These are phyloP conservation scores for Amanita jacksonii DNA, from an alignment of 768 basidiomycete species.

Conservation along the genomic window DNA sequence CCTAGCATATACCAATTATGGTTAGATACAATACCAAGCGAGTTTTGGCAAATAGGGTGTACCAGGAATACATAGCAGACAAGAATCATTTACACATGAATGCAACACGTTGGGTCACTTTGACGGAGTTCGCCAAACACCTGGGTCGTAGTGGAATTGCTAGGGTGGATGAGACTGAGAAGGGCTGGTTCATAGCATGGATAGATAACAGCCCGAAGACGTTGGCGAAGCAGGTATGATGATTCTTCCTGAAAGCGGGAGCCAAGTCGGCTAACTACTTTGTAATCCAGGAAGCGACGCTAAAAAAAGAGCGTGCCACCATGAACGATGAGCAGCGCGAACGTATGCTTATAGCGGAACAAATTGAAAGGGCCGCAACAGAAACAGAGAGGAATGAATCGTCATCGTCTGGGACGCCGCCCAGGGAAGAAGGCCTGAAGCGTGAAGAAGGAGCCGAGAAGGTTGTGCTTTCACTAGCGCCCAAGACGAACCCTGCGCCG, in stretches of 20 bases:
- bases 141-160: slow-evolving; percentile 80
- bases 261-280: slow-evolving; percentile 5
- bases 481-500: slow-evolving; percentile 34
- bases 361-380: slow-evolving; percentile 79
- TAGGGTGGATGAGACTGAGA: slow-evolving; percentile 95
- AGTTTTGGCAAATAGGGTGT: slow-evolving; percentile 89
- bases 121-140: slow-evolving; percentile 92
- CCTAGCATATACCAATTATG: slow-evolving; percentile 2
- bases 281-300: slow-evolving; percentile 53
- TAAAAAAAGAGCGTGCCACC: slow-evolving; percentile 88
- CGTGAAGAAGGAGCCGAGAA: slow-evolving; percentile 66
- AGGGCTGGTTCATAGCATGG: slow-evolving; percentile 97
- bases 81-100: slow-evolving; percentile 98
- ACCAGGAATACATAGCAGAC: slow-evolving; percentile 96
- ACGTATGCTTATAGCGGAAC: slow-evolving; percentile 79
- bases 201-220: slow-evolving; percentile 95
- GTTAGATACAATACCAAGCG: slow-evolving; percentile 86
- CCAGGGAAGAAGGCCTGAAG: slow-evolving; percentile 52
- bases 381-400: slow-evolving; percentile 30
- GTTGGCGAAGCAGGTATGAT: slow-evolving; percentile 72
- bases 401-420: slow-evolving; percentile 24
- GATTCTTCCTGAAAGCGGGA: too few relatives aligned
- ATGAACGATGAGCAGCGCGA: slow-evolving; percentile 94
- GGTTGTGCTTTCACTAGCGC: slow-evolving; percentile 62
- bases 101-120: slow-evolving; percentile 92